Evolutionary conservation across 208 protist species (phyloP).

Genomic region (Zelonia costaricensis): DNA sequence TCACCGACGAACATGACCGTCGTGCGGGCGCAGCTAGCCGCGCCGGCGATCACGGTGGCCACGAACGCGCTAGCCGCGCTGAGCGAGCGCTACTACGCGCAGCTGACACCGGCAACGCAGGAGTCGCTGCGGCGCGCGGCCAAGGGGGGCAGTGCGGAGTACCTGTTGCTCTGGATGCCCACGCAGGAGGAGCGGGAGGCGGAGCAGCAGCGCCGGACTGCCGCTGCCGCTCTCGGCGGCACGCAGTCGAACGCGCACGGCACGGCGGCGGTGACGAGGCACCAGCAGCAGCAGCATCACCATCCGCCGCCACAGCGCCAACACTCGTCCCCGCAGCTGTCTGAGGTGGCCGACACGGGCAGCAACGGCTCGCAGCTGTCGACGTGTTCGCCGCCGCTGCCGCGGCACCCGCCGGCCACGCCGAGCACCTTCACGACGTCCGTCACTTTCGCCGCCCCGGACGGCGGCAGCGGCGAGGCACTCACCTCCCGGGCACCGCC

Average conservation of each 20-base stretch:
- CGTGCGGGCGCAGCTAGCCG: not conserved
- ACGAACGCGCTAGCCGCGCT: slow-evolving; percentile 8
- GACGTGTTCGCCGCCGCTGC: not conserved
- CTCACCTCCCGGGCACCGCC: too few relatives aligned
- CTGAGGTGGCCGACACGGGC: not conserved
- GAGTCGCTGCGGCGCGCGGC: slow-evolving; percentile 14
- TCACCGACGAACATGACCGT: not conserved
- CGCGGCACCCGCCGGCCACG: not conserved
- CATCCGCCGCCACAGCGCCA: not conserved
- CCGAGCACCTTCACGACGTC: not conserved
- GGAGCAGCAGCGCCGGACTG: slow-evolving; percentile 17
- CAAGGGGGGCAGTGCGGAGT: slow-evolving; percentile 17
- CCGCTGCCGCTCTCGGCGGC: too few relatives aligned
- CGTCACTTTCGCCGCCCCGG: too few relatives aligned
- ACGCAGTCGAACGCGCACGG: too few relatives aligned
- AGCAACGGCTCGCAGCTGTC: not conserved
- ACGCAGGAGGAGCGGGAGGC: slow-evolving; percentile 9
- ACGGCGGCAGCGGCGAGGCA: not conserved
- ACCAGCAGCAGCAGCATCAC: not conserved
- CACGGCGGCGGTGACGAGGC: not conserved
- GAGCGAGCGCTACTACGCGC: slow-evolving; percentile 12
- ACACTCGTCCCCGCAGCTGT: not conserved
- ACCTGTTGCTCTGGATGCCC: slow-evolving; percentile 15
- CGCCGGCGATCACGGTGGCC: slow-evolving; percentile 5
- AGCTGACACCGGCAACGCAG: slow-evolving; percentile 15